Conservation (phyloP, 1,284 basidiomycete species). For the Ceratobasidium papillatum region DNA sequence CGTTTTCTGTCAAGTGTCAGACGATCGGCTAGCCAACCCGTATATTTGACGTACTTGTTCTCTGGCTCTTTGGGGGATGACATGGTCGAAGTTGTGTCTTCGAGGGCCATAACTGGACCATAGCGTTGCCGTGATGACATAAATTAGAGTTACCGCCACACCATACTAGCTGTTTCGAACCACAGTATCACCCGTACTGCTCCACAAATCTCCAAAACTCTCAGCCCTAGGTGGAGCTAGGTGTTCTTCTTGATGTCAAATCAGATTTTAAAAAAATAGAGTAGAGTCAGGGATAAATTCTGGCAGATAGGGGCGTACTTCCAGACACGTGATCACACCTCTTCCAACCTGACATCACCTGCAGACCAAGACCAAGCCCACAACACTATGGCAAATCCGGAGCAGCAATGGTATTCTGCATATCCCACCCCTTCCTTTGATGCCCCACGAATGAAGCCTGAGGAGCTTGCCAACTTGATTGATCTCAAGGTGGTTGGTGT, state of each 20-base stretch:
- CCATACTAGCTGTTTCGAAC: too few relatives aligned
- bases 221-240: too few relatives aligned
- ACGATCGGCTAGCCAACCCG: not conserved
- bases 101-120: too few relatives aligned
- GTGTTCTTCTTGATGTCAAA: too few relatives aligned
- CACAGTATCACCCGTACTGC: too few relatives aligned
- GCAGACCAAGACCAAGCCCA: not conserved
- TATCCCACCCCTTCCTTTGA: constrained; percentile 43
- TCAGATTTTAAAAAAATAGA: too few relatives aligned
- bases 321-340: not conserved
- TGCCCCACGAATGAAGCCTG: constrained; percentile 39
- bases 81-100: too few relatives aligned
- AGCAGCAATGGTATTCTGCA: constrained; percentile 39
- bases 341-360: not conserved
- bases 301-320: too few relatives aligned
- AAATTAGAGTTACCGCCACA: not conserved
- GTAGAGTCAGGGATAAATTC: too few relatives aligned
- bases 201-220: too few relatives aligned
- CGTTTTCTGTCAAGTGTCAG: too few relatives aligned
- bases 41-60: not conserved
- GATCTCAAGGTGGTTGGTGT: constrained; percentile 34
- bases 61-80: not conserved
- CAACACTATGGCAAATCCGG: not conserved
- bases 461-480: constrained; percentile 41
- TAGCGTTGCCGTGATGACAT: too few relatives aligned